These are phyloP conservation scores for Populus tremula DNA, from an alignment of 345 rosid genomes.

Conservation along the genomic window DNA sequence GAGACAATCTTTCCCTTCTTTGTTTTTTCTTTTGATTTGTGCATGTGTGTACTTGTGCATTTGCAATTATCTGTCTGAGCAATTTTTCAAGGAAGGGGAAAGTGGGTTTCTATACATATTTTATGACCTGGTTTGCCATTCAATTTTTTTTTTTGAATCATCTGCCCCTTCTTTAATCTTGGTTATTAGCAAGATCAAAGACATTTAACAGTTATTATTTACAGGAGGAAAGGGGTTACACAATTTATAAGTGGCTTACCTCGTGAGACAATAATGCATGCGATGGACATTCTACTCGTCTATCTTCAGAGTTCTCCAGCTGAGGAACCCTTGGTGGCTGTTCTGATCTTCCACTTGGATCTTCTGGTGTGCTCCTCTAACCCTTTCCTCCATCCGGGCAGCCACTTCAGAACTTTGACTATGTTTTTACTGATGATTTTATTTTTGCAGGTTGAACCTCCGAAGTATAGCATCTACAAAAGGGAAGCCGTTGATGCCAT, in stretches of 20 bases:
- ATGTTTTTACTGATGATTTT: conserved; percentile 3
- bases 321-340: conserved; percentile 42
- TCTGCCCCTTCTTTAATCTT: not conserved
- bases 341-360: conserved; percentile 50
- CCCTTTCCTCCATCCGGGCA: not conserved
- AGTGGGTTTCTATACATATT: not conserved
- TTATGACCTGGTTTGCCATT: not conserved
- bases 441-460: conserved; percentile 41
- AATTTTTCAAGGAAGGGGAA: not conserved
- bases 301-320: conserved; percentile 43
- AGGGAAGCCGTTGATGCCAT: conserved; percentile 57
- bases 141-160: not conserved
- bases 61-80: not conserved
- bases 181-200: not conserved
- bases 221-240: conserved; percentile 44
- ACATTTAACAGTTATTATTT: not conserved
- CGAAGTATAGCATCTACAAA: conserved; percentile 47
- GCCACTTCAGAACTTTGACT: not conserved
- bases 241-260: conserved; percentile 29
- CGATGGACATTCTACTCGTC: conserved; percentile 41
- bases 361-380: conserved; percentile 35
- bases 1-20: not conserved
- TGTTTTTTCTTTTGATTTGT: not conserved
- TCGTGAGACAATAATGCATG: conserved; percentile 40
- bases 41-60: no score